phyloP scores from a whole-genome alignment of 306 rosid species.

The Abrus precatorius region DNA sequence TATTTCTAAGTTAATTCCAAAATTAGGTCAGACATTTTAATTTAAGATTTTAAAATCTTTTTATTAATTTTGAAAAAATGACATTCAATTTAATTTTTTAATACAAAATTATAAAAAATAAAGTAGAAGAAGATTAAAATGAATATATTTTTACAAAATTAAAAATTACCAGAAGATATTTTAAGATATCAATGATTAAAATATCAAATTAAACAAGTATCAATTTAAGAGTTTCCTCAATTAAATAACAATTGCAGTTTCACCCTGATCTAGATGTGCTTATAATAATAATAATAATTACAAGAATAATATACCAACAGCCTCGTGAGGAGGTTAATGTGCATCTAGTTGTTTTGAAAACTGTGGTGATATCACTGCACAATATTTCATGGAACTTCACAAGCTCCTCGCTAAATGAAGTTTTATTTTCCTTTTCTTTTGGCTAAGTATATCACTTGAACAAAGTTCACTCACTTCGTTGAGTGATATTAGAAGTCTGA shows the following conservation, averaged over 20 bases:
- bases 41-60: no score
- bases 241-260: not conserved
- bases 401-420: not conserved
- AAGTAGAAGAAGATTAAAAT: no score
- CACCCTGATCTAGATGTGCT: not conserved
- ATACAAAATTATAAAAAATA: no score
- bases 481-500: not conserved
- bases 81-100: no score
- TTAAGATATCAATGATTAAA: no score
- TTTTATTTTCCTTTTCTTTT: not conserved
- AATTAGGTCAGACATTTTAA: no score
- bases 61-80: no score
- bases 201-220: no score
- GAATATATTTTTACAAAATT: no score
- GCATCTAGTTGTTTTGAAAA: constrained; percentile 32
- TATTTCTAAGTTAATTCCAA: no score
- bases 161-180: no score
- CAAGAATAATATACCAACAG: not conserved
- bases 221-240: no score
- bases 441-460: not conserved
- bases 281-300: not conserved
- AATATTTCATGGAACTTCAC: constrained; percentile 46
- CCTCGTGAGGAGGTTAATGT: constrained; percentile 32
- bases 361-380: constrained; percentile 7
- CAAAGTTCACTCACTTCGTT: constrained; percentile 18